These are phyloP conservation scores for Sporothrix sp. DNA, from an alignment of 2,329 filamentous ascomycete genomes.

Conservation along the genomic window DNA sequence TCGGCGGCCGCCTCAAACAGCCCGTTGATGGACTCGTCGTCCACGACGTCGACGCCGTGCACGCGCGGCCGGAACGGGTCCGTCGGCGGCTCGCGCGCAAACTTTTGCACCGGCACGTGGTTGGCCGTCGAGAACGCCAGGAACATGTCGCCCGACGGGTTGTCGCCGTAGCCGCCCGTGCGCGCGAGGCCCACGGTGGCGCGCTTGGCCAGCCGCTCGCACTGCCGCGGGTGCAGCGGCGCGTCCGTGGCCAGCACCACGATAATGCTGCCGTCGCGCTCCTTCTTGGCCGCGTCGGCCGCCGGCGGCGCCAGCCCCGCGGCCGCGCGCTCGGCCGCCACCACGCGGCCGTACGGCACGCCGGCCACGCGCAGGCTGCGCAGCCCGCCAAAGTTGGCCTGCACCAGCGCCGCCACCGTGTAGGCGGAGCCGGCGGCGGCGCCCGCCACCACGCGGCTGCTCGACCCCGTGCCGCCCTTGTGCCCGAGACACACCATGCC, in stretches of 20 bases:
- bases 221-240: conserved; percentile 29
- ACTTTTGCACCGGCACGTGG: conserved; percentile 28
- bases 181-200: conserved; percentile 49
- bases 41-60: conserved; percentile 24
- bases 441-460: conserved; percentile 42
- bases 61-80: conserved; percentile 6
- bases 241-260: conserved; percentile 44
- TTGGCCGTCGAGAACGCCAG: conserved; percentile 56
- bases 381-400: conserved; percentile 54
- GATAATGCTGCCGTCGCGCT: conserved; percentile 44
- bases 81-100: not conserved
- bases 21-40: conserved; percentile 51
- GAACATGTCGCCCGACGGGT: conserved; percentile 54
- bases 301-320: conserved; percentile 28
- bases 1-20: conserved; percentile 54
- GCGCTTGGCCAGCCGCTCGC: conserved; percentile 24
- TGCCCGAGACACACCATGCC: conserved; percentile 58
- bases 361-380: conserved; percentile 49
- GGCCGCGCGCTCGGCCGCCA: conserved; percentile 34
- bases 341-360: conserved; percentile 50
- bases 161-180: conserved; percentile 44
- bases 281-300: conserved; percentile 34
- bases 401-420: conserved; percentile 52
- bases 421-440: conserved; percentile 29
- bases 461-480: conserved; percentile 57